These are phyloP conservation scores for Boletus mariae DNA, from an alignment of 1,284 basidiomycete genomes.

Conservation along the genomic window DNA sequence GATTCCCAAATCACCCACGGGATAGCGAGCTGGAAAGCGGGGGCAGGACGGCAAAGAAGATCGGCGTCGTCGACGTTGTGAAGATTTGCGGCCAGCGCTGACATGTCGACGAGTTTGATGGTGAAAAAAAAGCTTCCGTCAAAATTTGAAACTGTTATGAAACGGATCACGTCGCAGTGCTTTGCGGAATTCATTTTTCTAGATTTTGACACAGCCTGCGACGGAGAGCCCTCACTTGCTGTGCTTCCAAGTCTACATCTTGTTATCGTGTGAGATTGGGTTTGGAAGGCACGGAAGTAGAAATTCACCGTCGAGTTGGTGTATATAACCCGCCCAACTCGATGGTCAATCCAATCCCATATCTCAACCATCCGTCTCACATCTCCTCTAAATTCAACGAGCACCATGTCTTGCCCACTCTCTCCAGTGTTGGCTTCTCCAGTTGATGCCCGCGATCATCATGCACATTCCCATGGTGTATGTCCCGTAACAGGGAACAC, in stretches of 20 bases:
- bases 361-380: not conserved
- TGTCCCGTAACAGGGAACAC: slow-evolving; percentile 29
- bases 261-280: not conserved
- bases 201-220: not conserved
- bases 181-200: not conserved
- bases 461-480: slow-evolving; percentile 17
- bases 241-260: not conserved
- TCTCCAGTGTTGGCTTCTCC: slow-evolving; percentile 11
- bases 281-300: not conserved
- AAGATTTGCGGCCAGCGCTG: not conserved
- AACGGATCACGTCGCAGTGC: not conserved
- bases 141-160: not conserved
- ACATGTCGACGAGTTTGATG: not conserved
- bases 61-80: not conserved
- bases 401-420: slow-evolving; percentile 19
- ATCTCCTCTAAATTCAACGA: not conserved
- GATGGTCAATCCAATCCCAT: not conserved
- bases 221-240: not conserved
- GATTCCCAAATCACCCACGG: not conserved
- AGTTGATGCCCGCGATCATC: slow-evolving; percentile 11
- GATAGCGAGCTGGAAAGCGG: not conserved
- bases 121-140: not conserved
- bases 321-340: slow-evolving; percentile 17
- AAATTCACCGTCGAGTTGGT: not conserved
- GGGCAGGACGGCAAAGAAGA: not conserved